phyloP scores from a whole-genome alignment of 73 alveolate species.

The Paramecium octaurelia region DNA sequence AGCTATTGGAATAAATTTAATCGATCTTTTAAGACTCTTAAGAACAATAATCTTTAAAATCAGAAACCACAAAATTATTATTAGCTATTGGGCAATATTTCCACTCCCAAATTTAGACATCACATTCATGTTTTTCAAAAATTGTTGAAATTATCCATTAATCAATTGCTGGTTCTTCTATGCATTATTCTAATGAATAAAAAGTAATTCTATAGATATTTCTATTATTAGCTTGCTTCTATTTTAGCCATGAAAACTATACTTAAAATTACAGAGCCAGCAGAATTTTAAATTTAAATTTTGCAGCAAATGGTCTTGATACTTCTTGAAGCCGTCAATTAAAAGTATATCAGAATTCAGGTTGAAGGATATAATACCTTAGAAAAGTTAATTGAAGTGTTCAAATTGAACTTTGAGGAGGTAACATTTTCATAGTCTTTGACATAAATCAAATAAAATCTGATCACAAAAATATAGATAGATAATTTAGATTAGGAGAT shows the following conservation, averaged over 20 bases:
- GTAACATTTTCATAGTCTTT: neutral
- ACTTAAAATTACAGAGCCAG: neutral
- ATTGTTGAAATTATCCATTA: neutral
- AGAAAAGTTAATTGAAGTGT: neutral
- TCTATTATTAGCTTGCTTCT: neutral
- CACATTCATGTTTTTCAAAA: neutral
- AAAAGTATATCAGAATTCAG: neutral
- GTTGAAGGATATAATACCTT: neutral
- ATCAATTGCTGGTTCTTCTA: neutral
- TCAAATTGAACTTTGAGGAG: neutral
- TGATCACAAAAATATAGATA: neutral
- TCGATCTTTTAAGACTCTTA: neutral
- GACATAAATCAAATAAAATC: neutral
- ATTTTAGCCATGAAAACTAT: neutral
- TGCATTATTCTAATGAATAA: neutral
- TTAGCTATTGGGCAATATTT: neutral
- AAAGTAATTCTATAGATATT: neutral
- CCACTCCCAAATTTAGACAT: neutral
- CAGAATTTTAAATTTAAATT: neutral
- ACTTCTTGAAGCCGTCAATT: neutral
- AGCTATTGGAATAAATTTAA: neutral
- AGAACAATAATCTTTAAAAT: neutral
- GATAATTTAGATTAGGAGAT: conserved; percentile 26
- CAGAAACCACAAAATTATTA: conserved; percentile 1
- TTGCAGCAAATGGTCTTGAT: neutral